These are phyloP conservation scores for Eragrostis tef DNA, from an alignment of 202 grass and related monocot genomes.

Conservation along the genomic window DNA sequence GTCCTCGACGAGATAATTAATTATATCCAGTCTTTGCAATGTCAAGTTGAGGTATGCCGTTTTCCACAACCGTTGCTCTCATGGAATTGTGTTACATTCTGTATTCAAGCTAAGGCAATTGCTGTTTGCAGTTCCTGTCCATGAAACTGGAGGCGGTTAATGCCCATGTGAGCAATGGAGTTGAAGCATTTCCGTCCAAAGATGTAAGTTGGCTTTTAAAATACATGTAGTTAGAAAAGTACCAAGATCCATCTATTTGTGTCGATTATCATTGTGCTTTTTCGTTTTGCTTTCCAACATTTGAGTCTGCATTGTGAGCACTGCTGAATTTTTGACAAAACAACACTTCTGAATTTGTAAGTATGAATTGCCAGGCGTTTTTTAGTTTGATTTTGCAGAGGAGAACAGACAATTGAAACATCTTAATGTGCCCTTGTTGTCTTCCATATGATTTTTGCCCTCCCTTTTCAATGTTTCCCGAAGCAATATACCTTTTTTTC, in stretches of 20 bases:
- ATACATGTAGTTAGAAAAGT: constrained; percentile 19
- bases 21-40: constrained; percentile 92
- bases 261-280: background rate
- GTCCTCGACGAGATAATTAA: constrained; percentile 98
- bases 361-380: background rate
- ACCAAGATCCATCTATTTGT: background rate
- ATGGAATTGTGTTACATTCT: constrained; percentile 24
- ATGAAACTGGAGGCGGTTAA: constrained; percentile 99
- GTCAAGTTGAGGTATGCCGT: constrained; percentile 79
- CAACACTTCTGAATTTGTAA: constrained; percentile 1
- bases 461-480: background rate
- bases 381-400: background rate
- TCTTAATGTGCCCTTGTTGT: background rate
- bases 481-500: background rate
- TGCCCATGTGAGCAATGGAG: constrained; percentile 56
- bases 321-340: background rate
- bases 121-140: constrained; percentile 78
- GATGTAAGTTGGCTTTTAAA: constrained; percentile 69
- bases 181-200: constrained; percentile 78
- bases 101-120: constrained; percentile 36
- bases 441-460: background rate
- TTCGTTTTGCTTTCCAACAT: background rate
- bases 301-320: background rate
- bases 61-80: constrained; percentile 25
- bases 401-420: background rate